A percentile compares a stretch with the other conserved stretches of the same genome.
These are phyloP conservation scores for Leccinum disarticulatum DNA, from an alignment of 768 basidiomycete genomes.

Conservation along the genomic window DNA sequence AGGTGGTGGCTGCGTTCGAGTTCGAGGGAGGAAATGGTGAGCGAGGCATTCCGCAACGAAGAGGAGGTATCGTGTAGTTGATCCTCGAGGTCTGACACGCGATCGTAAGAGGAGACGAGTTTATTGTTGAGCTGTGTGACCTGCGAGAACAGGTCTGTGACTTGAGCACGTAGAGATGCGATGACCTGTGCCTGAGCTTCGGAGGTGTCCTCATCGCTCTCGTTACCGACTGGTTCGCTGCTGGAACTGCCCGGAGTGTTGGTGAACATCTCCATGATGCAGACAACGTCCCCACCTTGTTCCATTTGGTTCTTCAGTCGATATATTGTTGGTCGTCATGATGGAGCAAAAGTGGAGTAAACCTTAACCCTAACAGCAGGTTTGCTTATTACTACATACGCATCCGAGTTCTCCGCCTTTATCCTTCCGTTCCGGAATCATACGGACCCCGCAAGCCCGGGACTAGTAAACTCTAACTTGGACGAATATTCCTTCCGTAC, in stretches of 20 bases:
- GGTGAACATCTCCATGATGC: conserved; percentile 5
- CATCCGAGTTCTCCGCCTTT: neutral
- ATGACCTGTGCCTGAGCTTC: conserved; percentile 87
- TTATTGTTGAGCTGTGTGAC: conserved; percentile 90
- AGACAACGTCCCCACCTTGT: conserved; percentile 16
- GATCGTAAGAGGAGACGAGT: conserved; percentile 88
- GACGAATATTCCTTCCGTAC: neutral
- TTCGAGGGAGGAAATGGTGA: conserved; percentile 78
- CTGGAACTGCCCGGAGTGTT: conserved; percentile 1
- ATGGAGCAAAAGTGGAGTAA: conserved; percentile 7
- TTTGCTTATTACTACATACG: neutral
- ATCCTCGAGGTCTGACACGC: conserved; percentile 92
- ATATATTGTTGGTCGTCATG: conserved; percentile 11
- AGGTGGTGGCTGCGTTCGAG: conserved; percentile 85
- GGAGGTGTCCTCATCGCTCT: conserved; percentile 35
- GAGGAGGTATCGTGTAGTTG: conserved; percentile 69
- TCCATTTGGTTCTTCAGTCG: conserved; percentile 6
- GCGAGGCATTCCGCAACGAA: conserved; percentile 55
- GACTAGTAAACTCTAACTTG: neutral
- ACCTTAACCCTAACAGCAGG: conserved; percentile 15
- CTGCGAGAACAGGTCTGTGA: conserved; percentile 86
- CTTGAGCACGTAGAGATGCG: conserved; percentile 72
- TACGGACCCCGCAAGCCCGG: too few relatives aligned
- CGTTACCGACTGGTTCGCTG: conserved; percentile 9
- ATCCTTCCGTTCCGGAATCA: neutral